phyloP scores from a whole-genome alignment of 2,329 filamentous ascomycete genomes.

The Beauveria varroae region DNA sequence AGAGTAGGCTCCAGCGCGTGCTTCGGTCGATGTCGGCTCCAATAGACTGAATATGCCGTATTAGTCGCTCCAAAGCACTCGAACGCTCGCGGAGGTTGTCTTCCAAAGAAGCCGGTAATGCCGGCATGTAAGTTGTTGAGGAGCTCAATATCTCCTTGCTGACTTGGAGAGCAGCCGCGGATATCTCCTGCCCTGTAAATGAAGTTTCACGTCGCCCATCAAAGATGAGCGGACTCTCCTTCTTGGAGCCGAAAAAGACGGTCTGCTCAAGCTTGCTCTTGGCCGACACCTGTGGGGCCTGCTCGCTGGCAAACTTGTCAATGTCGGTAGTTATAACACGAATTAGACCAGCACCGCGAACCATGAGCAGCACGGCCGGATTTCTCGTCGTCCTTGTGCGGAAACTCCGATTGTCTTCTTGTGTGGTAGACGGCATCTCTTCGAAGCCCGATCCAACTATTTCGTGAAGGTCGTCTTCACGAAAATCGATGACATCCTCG shows the following conservation, averaged over 20 bases:
- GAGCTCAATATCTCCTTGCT: constrained; percentile 79
- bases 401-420: constrained; percentile 42
- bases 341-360: constrained; percentile 55
- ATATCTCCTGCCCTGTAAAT: constrained; percentile 64
- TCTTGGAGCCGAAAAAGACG: constrained; percentile 79
- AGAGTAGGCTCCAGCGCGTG: constrained; percentile 75
- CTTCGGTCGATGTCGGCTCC: constrained; percentile 57
- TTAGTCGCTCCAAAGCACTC: constrained; percentile 67
- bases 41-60: constrained; percentile 59
- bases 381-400: constrained; percentile 51
- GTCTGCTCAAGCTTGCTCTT: constrained; percentile 91
- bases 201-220: constrained; percentile 56
- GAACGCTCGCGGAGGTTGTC: constrained; percentile 70
- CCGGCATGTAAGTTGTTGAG: constrained; percentile 64
- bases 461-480: constrained; percentile 54
- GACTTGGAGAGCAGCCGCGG: constrained; percentile 67
- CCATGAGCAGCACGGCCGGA: constrained; percentile 53
- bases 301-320: constrained; percentile 51
- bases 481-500: constrained; percentile 81
- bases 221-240: constrained; percentile 84
- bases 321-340: constrained; percentile 52
- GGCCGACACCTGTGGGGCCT: constrained; percentile 60
- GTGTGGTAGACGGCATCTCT: constrained; percentile 37
- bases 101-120: constrained; percentile 67
- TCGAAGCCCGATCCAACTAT: constrained; percentile 58